Evolutionary conservation across 2,329 filamentous ascomycete species (phyloP).

Genomic region (Phaeosphaeriaceae sp.): DNA sequence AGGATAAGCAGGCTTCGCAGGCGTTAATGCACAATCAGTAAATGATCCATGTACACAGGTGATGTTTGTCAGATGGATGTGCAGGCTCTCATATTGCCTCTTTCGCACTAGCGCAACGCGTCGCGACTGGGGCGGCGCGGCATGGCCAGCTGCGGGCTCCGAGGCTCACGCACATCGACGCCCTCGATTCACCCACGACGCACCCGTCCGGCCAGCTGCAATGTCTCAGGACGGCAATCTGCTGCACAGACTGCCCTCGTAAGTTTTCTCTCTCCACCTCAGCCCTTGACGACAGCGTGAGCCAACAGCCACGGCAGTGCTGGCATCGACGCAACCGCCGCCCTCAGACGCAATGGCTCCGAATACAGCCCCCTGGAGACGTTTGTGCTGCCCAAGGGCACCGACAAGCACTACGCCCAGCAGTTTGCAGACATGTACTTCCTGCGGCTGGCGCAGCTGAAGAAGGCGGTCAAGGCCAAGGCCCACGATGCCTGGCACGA

Average conservation of each 20-base stretch:
- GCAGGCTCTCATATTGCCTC: background rate
- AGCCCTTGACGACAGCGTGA: background rate
- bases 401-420: slow-evolving; percentile 79
- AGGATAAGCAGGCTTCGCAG: no score
- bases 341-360: slow-evolving; percentile 50
- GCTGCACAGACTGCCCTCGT: background rate
- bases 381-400: slow-evolving; percentile 73
- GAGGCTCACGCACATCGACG: no score
- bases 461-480: slow-evolving; percentile 77
- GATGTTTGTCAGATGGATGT: no score
- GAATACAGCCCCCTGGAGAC: slow-evolving; percentile 77
- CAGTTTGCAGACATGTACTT: slow-evolving; percentile 99
- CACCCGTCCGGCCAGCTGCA: background rate
- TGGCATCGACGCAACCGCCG: background rate
- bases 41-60: no score
- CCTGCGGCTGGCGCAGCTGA: slow-evolving; percentile 84
- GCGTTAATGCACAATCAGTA: no score
- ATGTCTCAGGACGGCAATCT: background rate
- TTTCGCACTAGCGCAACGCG: background rate
- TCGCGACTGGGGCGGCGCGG: background rate
- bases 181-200: background rate
- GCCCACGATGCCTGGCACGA: slow-evolving; percentile 79
- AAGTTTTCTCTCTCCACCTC: background rate
- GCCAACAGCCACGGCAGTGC: background rate
- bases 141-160: no score